Evolutionary conservation across 73 alveolate species (phyloP).

Genomic region (Paramecium sexaurelia): DNA sequence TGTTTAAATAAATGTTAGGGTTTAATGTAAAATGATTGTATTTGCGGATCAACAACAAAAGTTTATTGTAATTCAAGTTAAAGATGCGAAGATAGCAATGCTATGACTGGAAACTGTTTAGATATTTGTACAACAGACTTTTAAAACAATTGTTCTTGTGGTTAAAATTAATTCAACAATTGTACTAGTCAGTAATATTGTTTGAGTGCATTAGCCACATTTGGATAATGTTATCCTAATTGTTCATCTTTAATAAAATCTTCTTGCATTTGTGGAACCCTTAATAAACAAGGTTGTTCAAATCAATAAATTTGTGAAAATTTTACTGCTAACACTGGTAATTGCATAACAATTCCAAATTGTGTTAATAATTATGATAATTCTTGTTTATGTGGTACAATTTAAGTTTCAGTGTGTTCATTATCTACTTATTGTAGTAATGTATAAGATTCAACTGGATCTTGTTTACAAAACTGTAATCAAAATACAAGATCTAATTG

Average conservation of each 20-base stretch:
- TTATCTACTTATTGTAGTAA: background rate
- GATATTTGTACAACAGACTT: background rate
- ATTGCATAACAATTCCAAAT: background rate
- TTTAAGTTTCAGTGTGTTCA: background rate
- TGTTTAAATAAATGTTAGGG: background rate
- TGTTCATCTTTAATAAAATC: background rate
- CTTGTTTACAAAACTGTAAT: background rate
- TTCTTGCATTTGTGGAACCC: background rate
- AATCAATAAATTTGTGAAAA: background rate
- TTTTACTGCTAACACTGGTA: background rate
- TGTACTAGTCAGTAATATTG: background rate
- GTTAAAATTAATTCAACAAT: background rate
- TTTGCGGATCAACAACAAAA: background rate
- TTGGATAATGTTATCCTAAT: background rate
- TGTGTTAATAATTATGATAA: background rate
- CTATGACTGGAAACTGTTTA: background rate
- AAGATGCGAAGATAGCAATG: background rate
- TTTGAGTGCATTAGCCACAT: background rate
- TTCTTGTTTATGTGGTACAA: background rate
- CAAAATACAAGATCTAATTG: background rate
- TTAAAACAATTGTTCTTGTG: background rate
- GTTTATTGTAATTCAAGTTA: background rate
- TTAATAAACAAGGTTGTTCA: background rate
- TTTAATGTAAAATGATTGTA: background rate
- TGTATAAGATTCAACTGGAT: background rate